Percentiles rank a stretch among this genome's conserved stretches.
Evolutionary conservation across 805 yeast species (phyloP).

Genomic region (Wickerhamiella galacta): DNA sequence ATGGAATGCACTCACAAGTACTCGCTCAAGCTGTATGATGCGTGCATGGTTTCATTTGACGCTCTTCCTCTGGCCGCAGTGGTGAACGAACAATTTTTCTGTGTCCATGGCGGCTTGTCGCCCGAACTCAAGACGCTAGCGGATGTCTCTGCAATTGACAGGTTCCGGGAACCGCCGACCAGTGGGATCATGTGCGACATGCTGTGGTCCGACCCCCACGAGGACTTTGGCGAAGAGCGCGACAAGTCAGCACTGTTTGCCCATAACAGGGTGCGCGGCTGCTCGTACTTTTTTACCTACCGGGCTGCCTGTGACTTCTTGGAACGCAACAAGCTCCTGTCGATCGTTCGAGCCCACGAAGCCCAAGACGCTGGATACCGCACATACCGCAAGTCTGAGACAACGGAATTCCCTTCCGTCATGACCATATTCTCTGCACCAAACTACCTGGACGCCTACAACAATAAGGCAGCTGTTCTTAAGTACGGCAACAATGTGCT

Average conservation of each 20-base stretch:
- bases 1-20: constrained; percentile 82
- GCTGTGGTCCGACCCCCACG: constrained; percentile 94
- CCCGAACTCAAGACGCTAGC: constrained; percentile 60
- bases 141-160: constrained; percentile 51
- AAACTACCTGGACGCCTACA: constrained; percentile 78
- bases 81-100: constrained; percentile 84
- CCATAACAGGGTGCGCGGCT: constrained; percentile 69
- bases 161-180: constrained; percentile 88
- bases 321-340: constrained; percentile 57
- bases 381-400: constrained; percentile 72
- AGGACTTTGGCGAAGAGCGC: constrained; percentile 55
- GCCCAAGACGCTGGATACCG: constrained; percentile 96
- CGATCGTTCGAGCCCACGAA: constrained; percentile 90
- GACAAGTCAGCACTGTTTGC: constrained; percentile 28
- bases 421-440: constrained; percentile 92
- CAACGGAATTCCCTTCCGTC: constrained; percentile 77
- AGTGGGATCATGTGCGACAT: constrained; percentile 87
- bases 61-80: constrained; percentile 83
- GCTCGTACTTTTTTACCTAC: constrained; percentile 80
- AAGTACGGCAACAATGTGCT: constrained; percentile 82
- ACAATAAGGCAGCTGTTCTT: constrained; percentile 87
- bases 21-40: constrained; percentile 40
- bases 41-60: constrained; percentile 62
- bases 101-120: constrained; percentile 92
- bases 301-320: constrained; percentile 66